Evolutionary conservation across 805 yeast genomes (phyloP), one percentile per base, ranked within the genome.

Genomic region (Lipomyces japonicus): DNA sequence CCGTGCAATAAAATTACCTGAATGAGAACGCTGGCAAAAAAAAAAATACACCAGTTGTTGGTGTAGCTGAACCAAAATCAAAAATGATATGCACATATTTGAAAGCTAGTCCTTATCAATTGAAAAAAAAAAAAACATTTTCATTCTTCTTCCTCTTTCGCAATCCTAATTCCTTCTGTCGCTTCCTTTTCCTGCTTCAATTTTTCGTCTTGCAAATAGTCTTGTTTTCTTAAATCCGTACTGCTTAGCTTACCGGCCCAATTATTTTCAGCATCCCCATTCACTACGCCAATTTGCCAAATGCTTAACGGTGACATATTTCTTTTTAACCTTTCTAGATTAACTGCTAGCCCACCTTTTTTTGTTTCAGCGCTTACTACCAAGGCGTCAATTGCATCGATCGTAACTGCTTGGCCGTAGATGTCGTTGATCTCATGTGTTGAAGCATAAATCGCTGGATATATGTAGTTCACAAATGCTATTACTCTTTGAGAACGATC

Each of bases 391-490:
- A 93, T 86, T 42, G 80, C 82, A 12, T 75, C 73, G 1, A 84
- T 74, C 10, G 76, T 74, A 0, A 88, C 95, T 0, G 98, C 89
- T 3, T 97, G 98, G 0, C 99, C 99, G 68, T 95, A 89, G 0
- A 90, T 76, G 64, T 93, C 97, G 52, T 81, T 76, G 40, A 93
- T 81, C 56, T 83, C 79, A 44, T 75, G 76, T 1, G 83, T 69
- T 25, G 80, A 79, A 9, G 80, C 69, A 0, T 55, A 48, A 4
- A 82, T 62, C 0, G 61, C 51, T 3, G 86, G 81, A 37, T 73
- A 72, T 9, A 80, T 61, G 24, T 71, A 59, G 1, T 61, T 57
- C 3, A 91, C 53, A 62, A 88, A 88, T 0, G 60, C 44, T 1
- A 63, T 53, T 0, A 84, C 85, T 1, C 63, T 63, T 0, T 59